These are phyloP conservation scores for Kodamaea sagamina DNA, from an alignment of 805 yeast species.

Conservation along the genomic window DNA sequence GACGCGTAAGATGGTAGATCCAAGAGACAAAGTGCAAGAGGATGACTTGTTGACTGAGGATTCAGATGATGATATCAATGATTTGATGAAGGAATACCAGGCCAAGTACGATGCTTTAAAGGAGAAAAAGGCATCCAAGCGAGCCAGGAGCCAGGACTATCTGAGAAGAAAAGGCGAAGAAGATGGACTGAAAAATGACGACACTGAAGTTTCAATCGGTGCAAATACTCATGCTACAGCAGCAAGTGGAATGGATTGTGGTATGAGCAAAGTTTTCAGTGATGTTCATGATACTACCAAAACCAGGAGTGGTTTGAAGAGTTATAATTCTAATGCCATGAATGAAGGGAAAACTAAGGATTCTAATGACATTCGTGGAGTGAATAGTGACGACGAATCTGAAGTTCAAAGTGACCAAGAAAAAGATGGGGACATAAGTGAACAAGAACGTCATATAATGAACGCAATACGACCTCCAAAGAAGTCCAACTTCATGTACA, in stretches of 20 bases:
- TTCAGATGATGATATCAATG: constrained; percentile 39
- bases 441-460: constrained; percentile 5
- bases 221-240: too few species aligned
- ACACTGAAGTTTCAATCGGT: too few species aligned
- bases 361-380: too few species aligned
- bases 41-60: constrained; percentile 39
- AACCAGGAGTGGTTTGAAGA: too few species aligned
- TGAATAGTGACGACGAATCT: constrained; percentile 12
- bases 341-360: too few species aligned
- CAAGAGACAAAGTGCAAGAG: constrained; percentile 29
- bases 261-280: too few species aligned
- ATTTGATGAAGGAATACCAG: constrained; percentile 39
- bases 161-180: too few species aligned
- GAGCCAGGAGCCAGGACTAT: constrained; percentile 7
- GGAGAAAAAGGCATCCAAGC: constrained; percentile 19
- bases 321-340: too few species aligned
- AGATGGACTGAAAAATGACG: too few species aligned
- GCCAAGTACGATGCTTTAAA: constrained; percentile 23
- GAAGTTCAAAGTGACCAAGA: constrained; percentile 8
- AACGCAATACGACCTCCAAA: constrained; percentile 6
- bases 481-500: constrained; percentile 21
- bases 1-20: constrained; percentile 31
- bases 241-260: too few species aligned
- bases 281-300: too few species aligned
- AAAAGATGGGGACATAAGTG: background rate